These are phyloP conservation scores for Ciborinia camelliae DNA, from an alignment of 2,329 filamentous ascomycete genomes.

Conservation along the genomic window DNA sequence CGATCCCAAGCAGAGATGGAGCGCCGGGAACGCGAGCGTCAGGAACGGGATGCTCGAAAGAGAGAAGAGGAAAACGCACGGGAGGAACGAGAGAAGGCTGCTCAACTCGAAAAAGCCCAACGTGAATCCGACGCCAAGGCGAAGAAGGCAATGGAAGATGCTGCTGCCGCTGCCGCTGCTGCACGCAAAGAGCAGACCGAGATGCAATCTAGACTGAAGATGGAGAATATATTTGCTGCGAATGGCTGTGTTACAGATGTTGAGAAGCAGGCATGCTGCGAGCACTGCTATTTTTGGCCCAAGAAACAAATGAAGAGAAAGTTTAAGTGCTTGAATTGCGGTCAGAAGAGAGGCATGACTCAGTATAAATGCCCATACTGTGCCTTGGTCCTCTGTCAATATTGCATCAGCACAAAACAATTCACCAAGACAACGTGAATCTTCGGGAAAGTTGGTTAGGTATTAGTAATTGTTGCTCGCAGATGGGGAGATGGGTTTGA, in stretches of 20 bases:
- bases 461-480: neutral
- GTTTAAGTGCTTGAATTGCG: conserved; percentile 25
- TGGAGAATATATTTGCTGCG: conserved; percentile 18
- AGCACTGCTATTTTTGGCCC: conserved; percentile 25
- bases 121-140: neutral
- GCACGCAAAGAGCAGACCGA: conserved; percentile 3
- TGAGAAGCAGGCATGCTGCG: conserved; percentile 24
- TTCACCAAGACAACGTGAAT: neutral
- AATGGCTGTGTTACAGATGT: conserved; percentile 15
- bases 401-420: conserved; percentile 11
- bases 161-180: neutral
- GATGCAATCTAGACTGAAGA: neutral
- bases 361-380: conserved; percentile 27
- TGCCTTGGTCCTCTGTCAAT: conserved; percentile 21
- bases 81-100: neutral
- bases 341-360: conserved; percentile 24
- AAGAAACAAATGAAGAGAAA: conserved; percentile 25
- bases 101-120: neutral
- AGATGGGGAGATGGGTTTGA: neutral
- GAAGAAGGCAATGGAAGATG: neutral
- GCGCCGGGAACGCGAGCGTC: neutral
- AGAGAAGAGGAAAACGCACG: neutral
- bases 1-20: neutral
- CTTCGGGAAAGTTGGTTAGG: neutral
- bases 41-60: neutral